A percentile compares a stretch with the other conserved stretches of the same genome.
Evolutionary conservation across 2,329 filamentous ascomycete genomes (phyloP).

Genomic region (Ophiostoma tasmaniense): DNA sequence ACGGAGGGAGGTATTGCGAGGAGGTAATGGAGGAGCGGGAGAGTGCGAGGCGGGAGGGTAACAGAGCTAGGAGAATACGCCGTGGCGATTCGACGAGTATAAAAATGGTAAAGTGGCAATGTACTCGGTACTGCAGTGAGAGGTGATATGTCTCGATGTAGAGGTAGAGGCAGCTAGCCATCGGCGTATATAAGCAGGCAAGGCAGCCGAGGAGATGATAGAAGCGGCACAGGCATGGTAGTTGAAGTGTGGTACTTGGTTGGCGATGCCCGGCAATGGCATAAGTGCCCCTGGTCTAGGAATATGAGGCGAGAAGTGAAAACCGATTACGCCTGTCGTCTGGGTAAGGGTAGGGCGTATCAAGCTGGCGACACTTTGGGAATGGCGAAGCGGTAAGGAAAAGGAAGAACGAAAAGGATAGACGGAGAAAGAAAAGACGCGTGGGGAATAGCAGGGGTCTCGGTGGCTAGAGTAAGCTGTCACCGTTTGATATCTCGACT

Average conservation of each 20-base stretch:
- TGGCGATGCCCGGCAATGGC: neutral
- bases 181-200: neutral
- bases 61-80: neutral
- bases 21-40: neutral
- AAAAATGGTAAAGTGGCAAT: neutral
- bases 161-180: neutral
- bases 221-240: neutral
- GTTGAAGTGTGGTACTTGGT: neutral
- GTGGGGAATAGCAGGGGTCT: neutral
- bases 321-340: neutral
- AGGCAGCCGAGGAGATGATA: neutral
- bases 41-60: neutral
- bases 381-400: neutral
- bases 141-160: neutral
- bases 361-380: neutral
- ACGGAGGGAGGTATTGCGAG: neutral
- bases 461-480: neutral
- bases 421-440: neutral
- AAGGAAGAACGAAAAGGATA: neutral
- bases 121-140: neutral
- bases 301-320: neutral
- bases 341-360: neutral
- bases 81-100: neutral
- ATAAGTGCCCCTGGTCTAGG: neutral
- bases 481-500: neutral